Evolutionary conservation across 2,329 filamentous ascomycete species (phyloP).

Genomic region (Endocalyx cinctus): DNA sequence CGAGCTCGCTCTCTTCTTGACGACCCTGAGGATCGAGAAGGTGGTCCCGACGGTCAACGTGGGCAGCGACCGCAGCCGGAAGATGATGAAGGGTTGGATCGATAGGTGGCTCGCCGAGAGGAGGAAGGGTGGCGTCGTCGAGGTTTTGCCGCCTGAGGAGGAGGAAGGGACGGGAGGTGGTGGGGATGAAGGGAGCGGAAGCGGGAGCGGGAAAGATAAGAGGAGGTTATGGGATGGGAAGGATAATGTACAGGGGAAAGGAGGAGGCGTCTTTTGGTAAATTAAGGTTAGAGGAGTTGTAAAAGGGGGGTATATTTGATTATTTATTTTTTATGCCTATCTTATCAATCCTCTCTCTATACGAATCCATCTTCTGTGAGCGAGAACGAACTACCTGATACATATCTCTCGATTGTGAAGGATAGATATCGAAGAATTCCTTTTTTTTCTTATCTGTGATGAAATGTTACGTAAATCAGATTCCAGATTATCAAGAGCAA

Average conservation of each 20-base stretch:
- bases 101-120: constrained; percentile 59
- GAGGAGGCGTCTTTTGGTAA: constrained; percentile 38
- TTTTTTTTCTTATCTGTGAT: too few relatives aligned
- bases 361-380: too few relatives aligned
- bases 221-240: constrained; percentile 37
- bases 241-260: constrained; percentile 33
- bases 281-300: too few relatives aligned
- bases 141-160: constrained; percentile 37
- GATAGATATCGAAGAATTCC: too few relatives aligned
- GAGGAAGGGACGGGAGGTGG: constrained; percentile 30
- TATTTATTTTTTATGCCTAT: too few relatives aligned
- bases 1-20: constrained; percentile 90
- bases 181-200: constrained; percentile 14
- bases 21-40: constrained; percentile 79
- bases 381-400: too few relatives aligned
- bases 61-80: constrained; percentile 52
- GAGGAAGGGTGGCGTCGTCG: constrained; percentile 49
- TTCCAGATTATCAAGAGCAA: too few relatives aligned
- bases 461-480: too few relatives aligned
- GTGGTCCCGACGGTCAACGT: constrained; percentile 92
- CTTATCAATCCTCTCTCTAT: too few relatives aligned
- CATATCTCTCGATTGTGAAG: too few relatives aligned
- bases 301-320: too few relatives aligned
- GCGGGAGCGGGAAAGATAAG: background rate
- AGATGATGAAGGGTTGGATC: constrained; percentile 61